Percentiles rank a stretch among this genome's conserved stretches.
Evolutionary conservation across 495 filamentous ascomycete species (phyloP).

Genomic region (Annulohypoxylon moriforme): DNA sequence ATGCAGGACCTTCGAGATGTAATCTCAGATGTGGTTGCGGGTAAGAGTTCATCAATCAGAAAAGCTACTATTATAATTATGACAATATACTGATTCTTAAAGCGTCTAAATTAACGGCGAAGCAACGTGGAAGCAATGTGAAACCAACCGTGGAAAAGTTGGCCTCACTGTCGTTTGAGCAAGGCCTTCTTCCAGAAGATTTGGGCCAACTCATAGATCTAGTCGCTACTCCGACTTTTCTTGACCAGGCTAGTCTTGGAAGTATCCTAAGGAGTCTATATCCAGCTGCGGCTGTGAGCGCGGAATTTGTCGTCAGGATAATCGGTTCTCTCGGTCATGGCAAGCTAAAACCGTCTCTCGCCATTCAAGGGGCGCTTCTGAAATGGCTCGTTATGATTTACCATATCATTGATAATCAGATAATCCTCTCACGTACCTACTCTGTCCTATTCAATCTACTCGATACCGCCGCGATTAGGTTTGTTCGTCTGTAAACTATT

Average conservation of each 20-base stretch:
- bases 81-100: slow-evolving; percentile 15
- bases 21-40: slow-evolving; percentile 41
- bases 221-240: slow-evolving; percentile 70
- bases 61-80: not conserved
- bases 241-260: slow-evolving; percentile 79
- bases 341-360: slow-evolving; percentile 77
- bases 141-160: slow-evolving; percentile 62
- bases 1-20: slow-evolving; percentile 27
- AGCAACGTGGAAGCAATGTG: slow-evolving; percentile 57
- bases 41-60: slow-evolving; percentile 26
- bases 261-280: slow-evolving; percentile 79
- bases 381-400: slow-evolving; percentile 86
- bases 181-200: slow-evolving; percentile 70
- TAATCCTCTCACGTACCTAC: slow-evolving; percentile 76
- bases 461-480: slow-evolving; percentile 81
- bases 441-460: slow-evolving; percentile 84
- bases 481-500: slow-evolving; percentile 28
- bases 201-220: slow-evolving; percentile 74
- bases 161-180: slow-evolving; percentile 67
- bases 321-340: slow-evolving; percentile 83
- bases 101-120: slow-evolving; percentile 64
- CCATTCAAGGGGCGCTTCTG: slow-evolving; percentile 74
- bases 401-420: slow-evolving; percentile 73
- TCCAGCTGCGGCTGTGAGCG: slow-evolving; percentile 70
- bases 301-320: slow-evolving; percentile 71